A percentile compares a stretch with the other conserved stretches of the same genome.
Conservation (phyloP, 2,329 filamentous ascomycete genomes). For the Aureobasidium vineae region DNA sequence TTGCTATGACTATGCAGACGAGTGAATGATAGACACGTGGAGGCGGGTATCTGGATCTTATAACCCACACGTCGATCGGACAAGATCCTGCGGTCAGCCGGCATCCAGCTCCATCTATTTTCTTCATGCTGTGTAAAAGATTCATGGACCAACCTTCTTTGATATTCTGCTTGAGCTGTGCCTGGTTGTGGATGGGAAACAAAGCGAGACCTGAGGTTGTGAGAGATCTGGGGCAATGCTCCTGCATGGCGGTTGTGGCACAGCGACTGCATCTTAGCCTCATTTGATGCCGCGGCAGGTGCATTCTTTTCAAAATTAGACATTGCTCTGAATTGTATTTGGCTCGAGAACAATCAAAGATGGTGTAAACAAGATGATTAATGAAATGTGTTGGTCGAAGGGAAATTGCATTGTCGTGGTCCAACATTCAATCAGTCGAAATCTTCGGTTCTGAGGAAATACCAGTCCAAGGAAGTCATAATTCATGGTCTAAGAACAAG, state of each 20-base stretch:
- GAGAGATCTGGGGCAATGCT: neutral
- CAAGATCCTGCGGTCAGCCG: neutral
- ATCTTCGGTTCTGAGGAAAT: neutral
- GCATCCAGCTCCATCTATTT: neutral
- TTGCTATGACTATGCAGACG: neutral
- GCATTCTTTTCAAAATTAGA: neutral
- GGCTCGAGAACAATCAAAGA: neutral
- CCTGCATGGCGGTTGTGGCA: constrained; percentile 3
- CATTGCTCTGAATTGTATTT: neutral
- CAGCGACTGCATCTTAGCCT: constrained; percentile 7
- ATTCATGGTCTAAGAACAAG: neutral
- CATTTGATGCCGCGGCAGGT: neutral
- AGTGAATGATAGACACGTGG: neutral
- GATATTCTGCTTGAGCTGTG: neutral
- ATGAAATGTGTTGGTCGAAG: too few relatives aligned
- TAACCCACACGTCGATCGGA: neutral
- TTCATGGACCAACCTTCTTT: neutral
- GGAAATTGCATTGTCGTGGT: neutral
- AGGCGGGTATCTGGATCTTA: neutral
- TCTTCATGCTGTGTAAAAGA: neutral
- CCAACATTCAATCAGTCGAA: neutral
- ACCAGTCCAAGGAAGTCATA: neutral
- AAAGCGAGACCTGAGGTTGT: neutral
- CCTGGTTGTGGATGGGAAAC: neutral
- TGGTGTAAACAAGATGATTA: neutral